phyloP scores from a whole-genome alignment of 176 grass and related monocot species.

The Ensete ventricosum region DNA sequence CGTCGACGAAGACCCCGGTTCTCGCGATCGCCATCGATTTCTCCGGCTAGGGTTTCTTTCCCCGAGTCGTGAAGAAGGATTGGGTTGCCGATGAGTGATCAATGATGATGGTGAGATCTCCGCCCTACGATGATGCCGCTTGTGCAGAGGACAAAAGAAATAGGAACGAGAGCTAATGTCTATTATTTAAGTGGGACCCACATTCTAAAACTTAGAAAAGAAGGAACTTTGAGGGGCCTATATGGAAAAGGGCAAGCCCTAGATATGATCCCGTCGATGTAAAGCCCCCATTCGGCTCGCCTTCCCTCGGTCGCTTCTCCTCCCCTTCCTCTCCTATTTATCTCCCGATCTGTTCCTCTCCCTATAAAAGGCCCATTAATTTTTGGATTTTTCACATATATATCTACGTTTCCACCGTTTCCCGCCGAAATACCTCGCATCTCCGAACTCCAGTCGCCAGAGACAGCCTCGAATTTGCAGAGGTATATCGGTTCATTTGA shows the following conservation, averaged over 20 bases:
- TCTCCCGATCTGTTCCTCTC: slow-evolving; percentile 1
- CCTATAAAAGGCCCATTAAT: slow-evolving; percentile 7
- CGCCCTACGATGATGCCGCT: no score
- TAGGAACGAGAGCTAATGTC: no score
- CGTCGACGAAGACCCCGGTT: slow-evolving; percentile 81
- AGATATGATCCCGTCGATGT: background rate
- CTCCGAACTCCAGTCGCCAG: background rate
- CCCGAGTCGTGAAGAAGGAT: background rate
- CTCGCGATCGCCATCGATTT: slow-evolving; percentile 74
- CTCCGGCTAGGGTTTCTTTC: background rate
- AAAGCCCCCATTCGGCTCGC: background rate
- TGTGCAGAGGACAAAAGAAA: no score
- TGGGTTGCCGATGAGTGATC: background rate
- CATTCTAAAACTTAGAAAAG: no score
- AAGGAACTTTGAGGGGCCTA: background rate
- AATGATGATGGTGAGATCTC: no score
- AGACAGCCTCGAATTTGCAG: background rate
- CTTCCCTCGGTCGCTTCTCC: background rate
- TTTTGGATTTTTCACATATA: background rate
- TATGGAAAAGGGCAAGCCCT: background rate
- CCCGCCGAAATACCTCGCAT: background rate
- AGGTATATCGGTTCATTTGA: background rate
- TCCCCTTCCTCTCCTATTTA: background rate
- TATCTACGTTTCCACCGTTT: background rate
- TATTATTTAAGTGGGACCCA: no score